Percentiles rank a stretch among this genome's conserved stretches.
Evolutionary conservation across 305 asterid species (phyloP).

Genomic region (Euphrasia arctica): DNA sequence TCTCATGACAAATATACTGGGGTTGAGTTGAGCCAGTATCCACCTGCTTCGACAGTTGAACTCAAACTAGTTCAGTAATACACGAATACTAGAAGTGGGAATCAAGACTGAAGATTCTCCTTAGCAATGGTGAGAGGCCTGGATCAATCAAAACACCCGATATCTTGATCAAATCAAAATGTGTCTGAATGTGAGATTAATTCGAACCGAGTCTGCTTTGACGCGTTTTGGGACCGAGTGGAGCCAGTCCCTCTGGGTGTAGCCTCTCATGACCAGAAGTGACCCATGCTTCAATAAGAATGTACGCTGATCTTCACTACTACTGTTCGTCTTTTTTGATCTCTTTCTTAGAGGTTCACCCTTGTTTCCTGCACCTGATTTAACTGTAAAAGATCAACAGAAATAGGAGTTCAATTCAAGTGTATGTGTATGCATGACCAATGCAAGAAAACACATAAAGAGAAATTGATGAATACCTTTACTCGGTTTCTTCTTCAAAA

Average conservation of each 20-base stretch:
- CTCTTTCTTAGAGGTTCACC: slow-evolving; percentile 61
- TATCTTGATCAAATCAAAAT: slow-evolving; percentile 28
- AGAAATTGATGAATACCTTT: slow-evolving; percentile 30
- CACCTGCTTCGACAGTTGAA: too few relatives aligned
- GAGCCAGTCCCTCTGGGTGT: slow-evolving; percentile 89
- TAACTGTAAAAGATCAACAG: slow-evolving; percentile 19
- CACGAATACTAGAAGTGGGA: too few relatives aligned
- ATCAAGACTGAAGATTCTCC: too few relatives aligned
- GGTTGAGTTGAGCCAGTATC: too few relatives aligned
- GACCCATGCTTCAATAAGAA: slow-evolving; percentile 84
- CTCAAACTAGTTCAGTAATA: too few relatives aligned
- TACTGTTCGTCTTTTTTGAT: slow-evolving; percentile 37
- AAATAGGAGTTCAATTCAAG: background rate
- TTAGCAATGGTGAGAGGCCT: background rate
- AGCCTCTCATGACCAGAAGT: slow-evolving; percentile 85
- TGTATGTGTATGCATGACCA: background rate
- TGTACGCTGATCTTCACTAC: slow-evolving; percentile 43
- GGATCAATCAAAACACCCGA: background rate
- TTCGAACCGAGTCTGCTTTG: slow-evolving; percentile 64
- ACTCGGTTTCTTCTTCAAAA: slow-evolving; percentile 69
- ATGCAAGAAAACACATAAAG: background rate
- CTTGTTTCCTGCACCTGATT: slow-evolving; percentile 37
- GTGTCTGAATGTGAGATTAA: slow-evolving; percentile 87
- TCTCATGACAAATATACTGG: too few relatives aligned
- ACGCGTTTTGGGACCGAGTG: slow-evolving; percentile 94